Base-by-base conservation (phyloP, 2,329 filamentous ascomycete genomes). In the Aspergillus sp. region DNA sequence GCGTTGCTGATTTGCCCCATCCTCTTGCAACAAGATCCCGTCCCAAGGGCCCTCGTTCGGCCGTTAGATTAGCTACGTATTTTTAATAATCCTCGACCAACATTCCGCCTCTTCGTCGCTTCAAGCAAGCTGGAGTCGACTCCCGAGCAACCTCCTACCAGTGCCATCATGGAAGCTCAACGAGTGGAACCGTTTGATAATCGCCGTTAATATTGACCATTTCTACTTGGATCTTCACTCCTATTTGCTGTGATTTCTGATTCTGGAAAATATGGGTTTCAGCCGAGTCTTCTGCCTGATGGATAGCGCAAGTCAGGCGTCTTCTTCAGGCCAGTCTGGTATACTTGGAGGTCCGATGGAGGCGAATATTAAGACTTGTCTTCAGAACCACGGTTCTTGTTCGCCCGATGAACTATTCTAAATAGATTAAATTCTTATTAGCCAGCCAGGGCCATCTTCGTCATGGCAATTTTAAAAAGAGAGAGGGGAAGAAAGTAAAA, bases 111-210 rank as follows among this genome's bases (percentile, higher is more conserved):
- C 34, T 15, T 41, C 11, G 34, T 41, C 34, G 34, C 34, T 41
- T 41, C 34, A 41, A 41, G 34, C 34, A 5, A 41, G 34, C 34
- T 41, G 34, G 34, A 15, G 11, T 41, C 11, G 34, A 41, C 34
- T 41, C 11, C 34, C 34, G 13, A 41, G 34, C 34, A 41, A 13
- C 8, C 34, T 64, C 64, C 57, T 57, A 7, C 6, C 25, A 28
- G 25, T 28, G 25, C 25, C 25, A 28, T 28, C 25, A 7, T 28
- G 51, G 58, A 55, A 51, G 50, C 49, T 57, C 62, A 30, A 50
- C 34, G 51, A 54, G 65, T 67, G 66, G 66, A 62, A 60, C 64
- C 64, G 58, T 64, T 63, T 54, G 61, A 67, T 61, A 65, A 65
- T 64, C 59, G 54, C 51, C 54, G 50, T 48, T 60, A 60, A 47